Conservation (phyloP, 2,329 filamentous ascomycete species). For the Pseudogymnoascus sp. region DNA sequence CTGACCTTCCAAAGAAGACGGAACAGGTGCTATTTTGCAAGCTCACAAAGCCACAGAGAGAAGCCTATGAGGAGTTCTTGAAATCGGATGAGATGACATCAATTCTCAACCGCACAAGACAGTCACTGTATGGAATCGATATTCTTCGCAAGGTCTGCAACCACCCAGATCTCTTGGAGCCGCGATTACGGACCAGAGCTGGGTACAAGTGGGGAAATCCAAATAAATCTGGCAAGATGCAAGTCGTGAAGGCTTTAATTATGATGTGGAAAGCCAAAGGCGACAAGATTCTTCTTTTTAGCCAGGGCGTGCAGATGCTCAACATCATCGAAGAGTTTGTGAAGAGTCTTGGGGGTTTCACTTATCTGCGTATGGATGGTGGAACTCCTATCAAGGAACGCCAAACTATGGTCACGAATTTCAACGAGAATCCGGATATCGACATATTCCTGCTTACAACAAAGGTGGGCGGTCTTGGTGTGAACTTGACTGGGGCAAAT, state of each 20-base stretch:
- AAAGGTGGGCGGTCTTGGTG: conserved; percentile 86
- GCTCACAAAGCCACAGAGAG: conserved; percentile 69
- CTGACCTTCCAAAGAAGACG: conserved; percentile 89
- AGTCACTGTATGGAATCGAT: conserved; percentile 85
- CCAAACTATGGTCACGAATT: conserved; percentile 85
- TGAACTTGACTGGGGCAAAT: conserved; percentile 91
- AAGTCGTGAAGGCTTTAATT: conserved; percentile 81
- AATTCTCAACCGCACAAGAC: conserved; percentile 66
- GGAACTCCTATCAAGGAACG: conserved; percentile 80
- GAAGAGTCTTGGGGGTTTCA: conserved; percentile 57
- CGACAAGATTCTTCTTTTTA: conserved; percentile 89
- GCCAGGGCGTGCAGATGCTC: conserved; percentile 90
- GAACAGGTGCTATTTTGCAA: conserved; percentile 97
- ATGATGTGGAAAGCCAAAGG: conserved; percentile 78
- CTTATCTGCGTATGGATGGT: conserved; percentile 88
- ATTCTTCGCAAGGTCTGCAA: conserved; percentile 95
- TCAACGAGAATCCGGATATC: conserved; percentile 73
- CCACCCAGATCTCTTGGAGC: conserved; percentile 82
- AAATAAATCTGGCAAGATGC: conserved; percentile 87
- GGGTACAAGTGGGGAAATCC: conserved; percentile 72
- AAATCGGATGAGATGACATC: conserved; percentile 77
- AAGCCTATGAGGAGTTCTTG: conserved; percentile 75
- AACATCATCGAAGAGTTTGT: conserved; percentile 87
- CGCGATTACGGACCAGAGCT: conserved; percentile 43
- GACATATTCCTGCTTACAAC: conserved; percentile 92